Evolutionary conservation across 495 filamentous ascomycete genomes (phyloP).

Genomic region (Hyaloscypha bicolor): DNA sequence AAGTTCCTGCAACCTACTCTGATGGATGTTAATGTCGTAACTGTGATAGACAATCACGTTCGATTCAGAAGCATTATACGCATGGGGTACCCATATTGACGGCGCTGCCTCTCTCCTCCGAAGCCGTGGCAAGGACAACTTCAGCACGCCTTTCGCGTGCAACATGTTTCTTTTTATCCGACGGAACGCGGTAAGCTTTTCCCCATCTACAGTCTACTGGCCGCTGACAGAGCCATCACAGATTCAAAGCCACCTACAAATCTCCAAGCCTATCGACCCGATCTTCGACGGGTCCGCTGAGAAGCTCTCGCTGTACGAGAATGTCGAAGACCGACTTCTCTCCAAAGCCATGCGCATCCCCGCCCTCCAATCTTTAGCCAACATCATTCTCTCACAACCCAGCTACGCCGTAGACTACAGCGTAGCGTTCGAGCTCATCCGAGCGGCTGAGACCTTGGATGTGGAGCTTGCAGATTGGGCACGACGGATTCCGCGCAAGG

Average conservation of each 20-base stretch:
- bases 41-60: conserved; percentile 11
- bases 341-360: conserved; percentile 17
- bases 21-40: neutral
- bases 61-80: conserved; percentile 12
- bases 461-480: conserved; percentile 15
- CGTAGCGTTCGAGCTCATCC: conserved; percentile 6
- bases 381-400: conserved; percentile 4
- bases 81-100: conserved; percentile 21
- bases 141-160: conserved; percentile 6
- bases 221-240: conserved; percentile 5
- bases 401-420: neutral
- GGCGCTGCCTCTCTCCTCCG: conserved; percentile 12
- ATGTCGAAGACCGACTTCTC: conserved; percentile 17
- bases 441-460: conserved; percentile 7
- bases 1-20: neutral
- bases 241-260: conserved; percentile 18
- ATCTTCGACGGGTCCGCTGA: conserved; percentile 8
- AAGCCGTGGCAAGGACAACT: conserved; percentile 10
- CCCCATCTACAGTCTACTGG: neutral
- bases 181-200: conserved; percentile 12
- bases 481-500: neutral
- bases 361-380: conserved; percentile 10
- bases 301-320: neutral
- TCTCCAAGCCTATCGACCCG: conserved; percentile 15
- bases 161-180: conserved; percentile 20